Conservation (phyloP, 371 early-diverging fungal species). For the Choanephora cucurbitarum region DNA sequence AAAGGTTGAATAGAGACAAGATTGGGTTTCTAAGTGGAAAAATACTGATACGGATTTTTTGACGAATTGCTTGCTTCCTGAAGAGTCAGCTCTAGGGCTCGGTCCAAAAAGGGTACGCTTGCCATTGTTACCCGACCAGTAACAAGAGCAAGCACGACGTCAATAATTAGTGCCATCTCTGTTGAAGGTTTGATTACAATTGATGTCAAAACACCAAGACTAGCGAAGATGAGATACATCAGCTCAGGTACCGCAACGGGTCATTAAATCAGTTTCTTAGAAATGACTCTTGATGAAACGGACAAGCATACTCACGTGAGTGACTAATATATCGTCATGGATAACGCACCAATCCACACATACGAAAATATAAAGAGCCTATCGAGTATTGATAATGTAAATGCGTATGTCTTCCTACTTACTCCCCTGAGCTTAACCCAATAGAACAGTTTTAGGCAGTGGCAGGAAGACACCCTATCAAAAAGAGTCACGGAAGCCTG, state of each 20-base stretch:
- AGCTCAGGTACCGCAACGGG: neutral
- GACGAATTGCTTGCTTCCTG: slow-evolving; percentile 19
- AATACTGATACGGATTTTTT: slow-evolving; percentile 13
- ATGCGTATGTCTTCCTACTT: too few species aligned
- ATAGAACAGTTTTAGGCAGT: too few species aligned
- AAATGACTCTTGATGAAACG: too few species aligned
- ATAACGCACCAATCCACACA: too few species aligned
- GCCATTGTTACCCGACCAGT: slow-evolving; percentile 4
- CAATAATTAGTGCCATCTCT: slow-evolving; percentile 4
- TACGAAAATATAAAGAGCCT: too few species aligned
- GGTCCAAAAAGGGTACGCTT: slow-evolving; percentile 16
- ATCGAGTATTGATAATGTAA: too few species aligned
- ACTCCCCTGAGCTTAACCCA: too few species aligned
- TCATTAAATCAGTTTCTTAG: slow-evolving; percentile 3
- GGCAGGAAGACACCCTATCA: too few species aligned
- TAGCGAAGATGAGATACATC: slow-evolving; percentile 3
- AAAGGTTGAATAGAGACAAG: slow-evolving; percentile 13
- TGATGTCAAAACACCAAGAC: slow-evolving; percentile 9
- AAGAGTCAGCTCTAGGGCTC: slow-evolving; percentile 16
- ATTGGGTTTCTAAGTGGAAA: slow-evolving; percentile 17
- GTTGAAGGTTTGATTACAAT: slow-evolving; percentile 5
- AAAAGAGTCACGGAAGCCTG: too few species aligned
- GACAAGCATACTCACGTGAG: too few species aligned
- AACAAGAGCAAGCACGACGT: slow-evolving; percentile 10
- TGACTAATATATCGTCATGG: too few species aligned